Evolutionary conservation across 306 rosid genomes (phyloP), one percentile per base, ranked within the genome.

Genomic region (Medicago ruthenica): DNA sequence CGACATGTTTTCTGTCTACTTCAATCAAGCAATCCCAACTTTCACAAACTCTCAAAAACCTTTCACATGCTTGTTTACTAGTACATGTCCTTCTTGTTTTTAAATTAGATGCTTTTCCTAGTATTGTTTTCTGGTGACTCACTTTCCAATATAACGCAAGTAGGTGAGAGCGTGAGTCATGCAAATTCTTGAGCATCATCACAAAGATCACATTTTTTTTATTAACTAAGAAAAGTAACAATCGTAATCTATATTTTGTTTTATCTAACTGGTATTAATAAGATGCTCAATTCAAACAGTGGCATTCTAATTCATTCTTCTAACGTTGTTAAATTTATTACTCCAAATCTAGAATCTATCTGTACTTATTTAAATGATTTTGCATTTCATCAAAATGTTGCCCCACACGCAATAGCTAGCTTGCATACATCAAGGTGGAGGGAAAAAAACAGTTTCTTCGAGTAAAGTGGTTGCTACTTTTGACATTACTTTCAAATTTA

Each of bases 11-110:
- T 12, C 15, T 45, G 15, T 7, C 42, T 61, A 60, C 69, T 73
- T 80, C 71, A 74, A 69, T 84, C 70, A 69, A 51, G 62, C 71
- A 42, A 61, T 62, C 58, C 34, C 54, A 74, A 17, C 42, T 61
- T 76, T 7, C 6, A 40, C 20, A 81, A 61, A 73, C 68, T 66
- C 60, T 47, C 37, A 58, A 60, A 74, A 40, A 21, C 36, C 9
- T 39, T 45, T 76, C 44, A 57, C 79, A 76, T 58, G 48, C 42
- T 74, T 68, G 71, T 62, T 41, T 50, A 60, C 21, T 78, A 59
- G 70, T 58, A 75, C 27, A 9, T 76, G 85, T 85, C 83, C 64
- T 80, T 79, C 75, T 68, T 57, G 76, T 71, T 68, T 81, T 68
- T 41, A 53, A 54, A 71, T 58, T 65, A 34, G 75, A 42, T 51